Evolutionary conservation across 2,329 filamentous ascomycete genomes (phyloP), one percentile per base, ranked within the genome.

Genomic region (Diplodia corticola): DNA sequence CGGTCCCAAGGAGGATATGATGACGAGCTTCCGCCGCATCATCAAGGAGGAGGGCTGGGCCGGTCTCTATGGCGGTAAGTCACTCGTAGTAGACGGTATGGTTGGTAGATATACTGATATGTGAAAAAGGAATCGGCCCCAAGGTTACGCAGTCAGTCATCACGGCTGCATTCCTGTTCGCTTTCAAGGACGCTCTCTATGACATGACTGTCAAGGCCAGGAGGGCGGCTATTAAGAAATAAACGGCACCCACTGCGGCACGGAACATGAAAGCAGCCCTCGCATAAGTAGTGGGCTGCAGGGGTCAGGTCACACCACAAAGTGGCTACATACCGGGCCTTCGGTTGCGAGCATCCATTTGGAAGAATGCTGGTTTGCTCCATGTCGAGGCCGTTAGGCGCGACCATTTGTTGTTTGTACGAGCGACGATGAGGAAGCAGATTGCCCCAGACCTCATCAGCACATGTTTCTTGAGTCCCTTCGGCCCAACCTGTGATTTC

Each of bases 81-180:
- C 22, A 5, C 26, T 59, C 12, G 15, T 22, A 28, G 26, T 30
- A 17, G 49, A 33, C 7, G 6, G 20, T 4, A 20, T 67, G 51
- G 68, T 75, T 67, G 74, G 65, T 26, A 15, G 22, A 51, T 15
- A 33, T 63, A 55, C 70, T 72, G 53, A 71, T 65, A 48, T 63
- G 33, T 24, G 40, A 54, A 24, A 24, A 70, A 97, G 93, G 94
- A 64, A 96, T 99, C 75, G 93, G 89, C 24, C 93, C 95, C 71
- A 99, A 99, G 85, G 90, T 99, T 71, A 93, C 93, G 22, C 95
- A 99, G 81, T 97, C 93, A 76, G 95, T 98, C 53, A 86, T 99
- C 69, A 99, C 95, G 4, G 95, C 95, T 5, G 95, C 95, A 2
- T 93, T 98, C 80, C 83, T 99, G 67, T 99, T 99, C 77, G 95